Percentiles rank a stretch among this genome's conserved stretches.
Conservation (phyloP, 2,329 filamentous ascomycete genomes). For the Sporothrix globosa region DNA sequence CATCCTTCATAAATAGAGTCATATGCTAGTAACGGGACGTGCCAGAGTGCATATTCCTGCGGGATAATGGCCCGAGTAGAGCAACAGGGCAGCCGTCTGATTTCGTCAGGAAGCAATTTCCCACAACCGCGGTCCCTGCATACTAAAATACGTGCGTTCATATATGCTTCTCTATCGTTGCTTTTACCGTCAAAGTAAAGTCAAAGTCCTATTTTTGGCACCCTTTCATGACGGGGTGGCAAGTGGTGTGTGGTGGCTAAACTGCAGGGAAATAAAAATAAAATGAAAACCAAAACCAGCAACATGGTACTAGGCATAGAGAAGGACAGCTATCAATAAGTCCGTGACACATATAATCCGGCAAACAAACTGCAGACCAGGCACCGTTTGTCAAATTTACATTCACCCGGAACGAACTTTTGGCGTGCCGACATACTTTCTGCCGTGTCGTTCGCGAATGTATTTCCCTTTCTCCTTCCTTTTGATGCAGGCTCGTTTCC, state of each 20-base stretch:
- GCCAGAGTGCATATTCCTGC: constrained; percentile 23
- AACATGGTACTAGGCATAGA: neutral
- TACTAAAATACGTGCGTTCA: too few relatives aligned
- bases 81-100: too few relatives aligned
- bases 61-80: neutral
- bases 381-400: neutral
- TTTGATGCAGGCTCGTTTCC: neutral
- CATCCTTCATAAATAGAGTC: too few relatives aligned
- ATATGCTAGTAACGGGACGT: constrained; percentile 21
- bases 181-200: too few relatives aligned
- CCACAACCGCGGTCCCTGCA: too few relatives aligned
- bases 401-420: neutral
- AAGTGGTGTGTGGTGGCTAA: constrained; percentile 6
- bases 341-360: neutral
- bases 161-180: too few relatives aligned
- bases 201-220: neutral
- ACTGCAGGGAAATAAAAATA: neutral
- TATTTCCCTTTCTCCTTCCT: neutral
- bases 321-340: neutral
- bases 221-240: neutral
- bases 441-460: neutral
- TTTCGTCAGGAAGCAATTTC: too few relatives aligned
- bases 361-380: neutral
- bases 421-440: neutral
- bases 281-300: neutral